Percentiles rank a stretch among this genome's conserved stretches.
Evolutionary conservation across 2,329 filamentous ascomycete species (phyloP).

Genomic region (Immersiporthe knoxdaviesiana): DNA sequence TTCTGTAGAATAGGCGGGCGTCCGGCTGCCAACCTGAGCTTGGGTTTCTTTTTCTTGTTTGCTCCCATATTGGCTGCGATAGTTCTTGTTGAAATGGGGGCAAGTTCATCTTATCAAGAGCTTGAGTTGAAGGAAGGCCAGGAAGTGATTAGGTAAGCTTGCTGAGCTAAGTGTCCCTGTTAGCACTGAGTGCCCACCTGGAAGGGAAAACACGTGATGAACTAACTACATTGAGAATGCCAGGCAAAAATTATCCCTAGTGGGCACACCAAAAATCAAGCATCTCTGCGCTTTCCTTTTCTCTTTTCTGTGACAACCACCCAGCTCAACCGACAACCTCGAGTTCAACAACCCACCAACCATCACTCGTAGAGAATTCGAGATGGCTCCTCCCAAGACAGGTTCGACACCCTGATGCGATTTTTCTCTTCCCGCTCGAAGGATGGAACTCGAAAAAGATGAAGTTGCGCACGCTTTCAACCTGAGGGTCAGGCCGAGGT

Average conservation of each 20-base stretch:
- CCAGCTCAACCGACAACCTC: constrained; percentile 25
- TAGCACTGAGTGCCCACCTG: not conserved
- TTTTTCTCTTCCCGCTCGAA: constrained; percentile 11
- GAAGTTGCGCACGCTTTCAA: constrained; percentile 30
- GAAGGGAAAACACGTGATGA: not conserved
- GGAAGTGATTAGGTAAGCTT: constrained; percentile 13
- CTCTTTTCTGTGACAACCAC: constrained; percentile 17
- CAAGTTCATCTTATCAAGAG: not conserved
- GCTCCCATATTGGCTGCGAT: constrained; percentile 45
- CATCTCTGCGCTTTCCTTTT: not conserved
- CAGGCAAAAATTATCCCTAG: not conserved
- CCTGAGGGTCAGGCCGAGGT: constrained; percentile 27
- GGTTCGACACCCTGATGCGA: constrained; percentile 29
- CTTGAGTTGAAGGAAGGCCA: not conserved
- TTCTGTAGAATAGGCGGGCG: constrained; percentile 60
- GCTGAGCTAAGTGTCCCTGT: not conserved
- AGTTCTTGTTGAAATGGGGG: not conserved
- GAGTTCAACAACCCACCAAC: constrained; percentile 29
- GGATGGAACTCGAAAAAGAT: constrained; percentile 29
- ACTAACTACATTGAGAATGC: not conserved
- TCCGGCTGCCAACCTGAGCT: constrained; percentile 51
- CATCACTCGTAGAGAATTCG: constrained; percentile 30
- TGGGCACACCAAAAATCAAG: not conserved
- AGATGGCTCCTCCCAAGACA: constrained; percentile 31
- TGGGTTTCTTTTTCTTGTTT: constrained; percentile 47